Percentiles rank a stretch among this genome's conserved stretches.
These are phyloP conservation scores for Jamesozyma rosinii DNA, from an alignment of 805 yeast genomes.

Conservation along the genomic window DNA sequence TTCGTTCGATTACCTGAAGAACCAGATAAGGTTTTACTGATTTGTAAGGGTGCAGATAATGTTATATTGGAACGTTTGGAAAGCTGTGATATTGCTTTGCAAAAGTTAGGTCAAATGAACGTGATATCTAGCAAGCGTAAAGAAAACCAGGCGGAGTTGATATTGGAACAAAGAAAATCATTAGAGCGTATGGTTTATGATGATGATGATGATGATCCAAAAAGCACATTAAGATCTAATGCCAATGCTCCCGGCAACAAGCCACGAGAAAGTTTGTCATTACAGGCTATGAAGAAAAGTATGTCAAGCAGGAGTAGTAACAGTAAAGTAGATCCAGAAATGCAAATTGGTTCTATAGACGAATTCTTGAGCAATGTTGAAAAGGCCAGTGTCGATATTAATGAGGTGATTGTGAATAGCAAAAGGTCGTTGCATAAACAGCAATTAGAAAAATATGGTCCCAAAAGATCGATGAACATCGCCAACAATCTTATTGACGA, in stretches of 20 bases:
- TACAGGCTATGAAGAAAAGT: slow-evolving; percentile 26
- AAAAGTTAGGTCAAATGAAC: slow-evolving; percentile 57
- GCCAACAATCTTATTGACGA: neutral
- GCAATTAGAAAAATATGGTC: slow-evolving; percentile 47
- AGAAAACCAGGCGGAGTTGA: slow-evolving; percentile 65
- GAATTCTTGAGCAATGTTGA: slow-evolving; percentile 36
- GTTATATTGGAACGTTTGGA: slow-evolving; percentile 68
- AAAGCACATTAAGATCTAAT: slow-evolving; percentile 28
- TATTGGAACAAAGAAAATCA: slow-evolving; percentile 50
- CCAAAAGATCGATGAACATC: slow-evolving; percentile 6
- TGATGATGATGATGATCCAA: slow-evolving; percentile 14
- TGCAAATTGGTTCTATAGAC: slow-evolving; percentile 39
- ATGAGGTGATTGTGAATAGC: slow-evolving; percentile 43
- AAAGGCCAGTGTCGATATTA: slow-evolving; percentile 43
- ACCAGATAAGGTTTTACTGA: slow-evolving; percentile 50
- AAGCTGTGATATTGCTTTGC: slow-evolving; percentile 47
- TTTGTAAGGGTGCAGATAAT: slow-evolving; percentile 96
- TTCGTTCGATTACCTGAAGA: slow-evolving; percentile 64
- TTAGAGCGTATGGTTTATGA: slow-evolving; percentile 28
- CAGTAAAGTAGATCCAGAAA: slow-evolving; percentile 18
- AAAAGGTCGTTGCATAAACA: slow-evolving; percentile 51
- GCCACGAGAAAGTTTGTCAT: slow-evolving; percentile 23
- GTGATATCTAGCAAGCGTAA: slow-evolving; percentile 52
- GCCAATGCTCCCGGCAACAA: slow-evolving; percentile 19
- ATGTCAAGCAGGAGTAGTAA: slow-evolving; percentile 13